A percentile compares a stretch with the other conserved stretches of the same genome.
phyloP scores from a whole-genome alignment of 75 land plant genomes.

The Picea sitchensis region DNA sequence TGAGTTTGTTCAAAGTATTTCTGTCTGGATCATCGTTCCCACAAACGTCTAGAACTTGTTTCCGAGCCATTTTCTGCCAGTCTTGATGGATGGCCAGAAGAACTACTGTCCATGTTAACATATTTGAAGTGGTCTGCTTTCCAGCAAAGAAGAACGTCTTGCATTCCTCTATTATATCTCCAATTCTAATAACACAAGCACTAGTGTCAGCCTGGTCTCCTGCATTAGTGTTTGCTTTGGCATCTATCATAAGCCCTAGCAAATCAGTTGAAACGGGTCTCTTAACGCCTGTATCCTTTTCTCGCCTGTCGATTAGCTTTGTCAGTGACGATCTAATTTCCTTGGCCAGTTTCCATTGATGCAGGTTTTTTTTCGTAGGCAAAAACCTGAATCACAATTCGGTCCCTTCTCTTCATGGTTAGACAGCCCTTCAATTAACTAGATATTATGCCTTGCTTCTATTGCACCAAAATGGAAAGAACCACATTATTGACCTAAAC shows the following conservation, averaged over 20 bases:
- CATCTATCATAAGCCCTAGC: conserved; percentile 30
- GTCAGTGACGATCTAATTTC: conserved; percentile 17
- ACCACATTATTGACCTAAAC: too few relatives aligned
- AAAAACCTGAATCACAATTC: conserved; percentile 14
- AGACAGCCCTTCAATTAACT: too few relatives aligned
- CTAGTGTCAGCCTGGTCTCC: conserved; percentile 10
- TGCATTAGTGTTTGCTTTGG: not conserved
- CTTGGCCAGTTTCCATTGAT: conserved; percentile 18
- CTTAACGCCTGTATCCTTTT: conserved; percentile 15
- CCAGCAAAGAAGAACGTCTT: conserved; percentile 60
- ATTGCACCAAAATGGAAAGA: too few relatives aligned
- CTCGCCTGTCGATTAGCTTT: conserved; percentile 29
- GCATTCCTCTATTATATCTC: conserved; percentile 49
- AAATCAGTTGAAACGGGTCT: conserved; percentile 23
- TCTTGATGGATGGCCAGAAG: conserved; percentile 24
- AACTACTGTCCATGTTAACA: conserved; percentile 39
- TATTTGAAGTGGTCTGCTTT: conserved; percentile 34
- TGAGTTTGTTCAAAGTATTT: conserved; percentile 1
- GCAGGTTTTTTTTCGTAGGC: conserved; percentile 31
- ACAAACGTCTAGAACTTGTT: conserved; percentile 23
- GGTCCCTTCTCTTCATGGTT: too few relatives aligned
- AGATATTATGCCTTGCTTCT: too few relatives aligned
- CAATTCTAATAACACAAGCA: not conserved
- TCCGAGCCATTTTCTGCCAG: conserved; percentile 31
- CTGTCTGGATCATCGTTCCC: not conserved